Conservation (phyloP, 257 asterid genomes). For the Solanum medicagineum region DNA sequence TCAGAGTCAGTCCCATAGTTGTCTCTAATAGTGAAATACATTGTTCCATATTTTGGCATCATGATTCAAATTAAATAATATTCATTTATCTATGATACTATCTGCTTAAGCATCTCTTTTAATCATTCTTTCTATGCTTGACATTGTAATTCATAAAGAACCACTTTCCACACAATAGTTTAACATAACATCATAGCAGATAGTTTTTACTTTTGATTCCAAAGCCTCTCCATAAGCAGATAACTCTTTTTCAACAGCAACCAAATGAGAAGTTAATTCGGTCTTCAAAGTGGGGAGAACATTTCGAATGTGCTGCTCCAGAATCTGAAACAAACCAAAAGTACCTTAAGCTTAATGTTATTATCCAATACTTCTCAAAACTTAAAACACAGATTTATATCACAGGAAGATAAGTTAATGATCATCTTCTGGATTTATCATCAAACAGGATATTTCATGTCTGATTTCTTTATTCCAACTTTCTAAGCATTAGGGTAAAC, state of each 20-base stretch:
- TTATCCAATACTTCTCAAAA: neutral
- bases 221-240: constrained; percentile 81
- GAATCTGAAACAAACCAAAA: constrained; percentile 22
- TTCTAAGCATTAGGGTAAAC: neutral
- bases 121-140: neutral
- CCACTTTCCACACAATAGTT: neutral
- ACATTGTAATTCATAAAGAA: neutral
- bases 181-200: neutral
- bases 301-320: constrained; percentile 77
- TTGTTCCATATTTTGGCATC: neutral
- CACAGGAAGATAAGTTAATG: neutral
- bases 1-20: neutral
- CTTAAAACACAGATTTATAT: neutral
- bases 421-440: neutral
- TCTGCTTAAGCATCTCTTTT: neutral
- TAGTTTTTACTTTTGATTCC: constrained; percentile 62
- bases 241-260: constrained; percentile 86
- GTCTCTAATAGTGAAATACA: neutral
- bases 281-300: constrained; percentile 88
- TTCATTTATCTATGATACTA: neutral
- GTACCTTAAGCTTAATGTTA: neutral
- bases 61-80: neutral
- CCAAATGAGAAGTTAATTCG: constrained; percentile 57
- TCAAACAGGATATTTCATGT: neutral
- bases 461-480: neutral